These are phyloP conservation scores for Flaveria trinervia DNA, from an alignment of 129 eudicot genomes.

Conservation along the genomic window DNA sequence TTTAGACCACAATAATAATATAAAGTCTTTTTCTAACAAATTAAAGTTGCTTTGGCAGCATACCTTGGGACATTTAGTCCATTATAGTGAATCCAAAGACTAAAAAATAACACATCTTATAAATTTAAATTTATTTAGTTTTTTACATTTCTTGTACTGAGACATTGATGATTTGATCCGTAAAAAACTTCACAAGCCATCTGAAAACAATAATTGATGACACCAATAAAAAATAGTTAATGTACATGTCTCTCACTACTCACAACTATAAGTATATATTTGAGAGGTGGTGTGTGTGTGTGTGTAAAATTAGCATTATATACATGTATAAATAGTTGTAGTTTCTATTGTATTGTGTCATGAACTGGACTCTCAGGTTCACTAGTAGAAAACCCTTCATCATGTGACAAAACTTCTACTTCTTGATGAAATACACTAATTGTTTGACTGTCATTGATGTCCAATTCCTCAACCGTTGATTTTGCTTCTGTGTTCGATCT, in stretches of 20 bases:
- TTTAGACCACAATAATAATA: too few species aligned
- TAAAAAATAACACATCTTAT: too few species aligned
- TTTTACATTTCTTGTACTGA: too few species aligned
- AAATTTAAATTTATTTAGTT: too few species aligned
- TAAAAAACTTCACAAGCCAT: background rate
- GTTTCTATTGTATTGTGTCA: conserved; percentile 13
- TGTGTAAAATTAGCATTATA: background rate
- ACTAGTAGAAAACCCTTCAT: conserved; percentile 10
- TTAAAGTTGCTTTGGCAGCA: too few species aligned
- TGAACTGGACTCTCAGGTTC: conserved; percentile 14
- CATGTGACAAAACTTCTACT: background rate
- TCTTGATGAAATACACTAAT: conserved; percentile 13
- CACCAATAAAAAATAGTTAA: background rate
- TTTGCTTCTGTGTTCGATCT: background rate
- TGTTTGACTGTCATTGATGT: background rate
- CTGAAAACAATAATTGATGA: background rate
- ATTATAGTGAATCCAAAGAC: too few species aligned
- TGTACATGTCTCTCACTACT: background rate
- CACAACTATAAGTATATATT: background rate
- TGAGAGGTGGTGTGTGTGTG: background rate
- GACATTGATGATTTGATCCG: too few species aligned
- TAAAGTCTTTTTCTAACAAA: too few species aligned
- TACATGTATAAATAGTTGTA: background rate
- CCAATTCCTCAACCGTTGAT: background rate
- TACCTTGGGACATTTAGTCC: too few species aligned